These are phyloP conservation scores for Pestalotiopsis sp. DNA, from an alignment of 2,329 filamentous ascomycete species.

Conservation along the genomic window DNA sequence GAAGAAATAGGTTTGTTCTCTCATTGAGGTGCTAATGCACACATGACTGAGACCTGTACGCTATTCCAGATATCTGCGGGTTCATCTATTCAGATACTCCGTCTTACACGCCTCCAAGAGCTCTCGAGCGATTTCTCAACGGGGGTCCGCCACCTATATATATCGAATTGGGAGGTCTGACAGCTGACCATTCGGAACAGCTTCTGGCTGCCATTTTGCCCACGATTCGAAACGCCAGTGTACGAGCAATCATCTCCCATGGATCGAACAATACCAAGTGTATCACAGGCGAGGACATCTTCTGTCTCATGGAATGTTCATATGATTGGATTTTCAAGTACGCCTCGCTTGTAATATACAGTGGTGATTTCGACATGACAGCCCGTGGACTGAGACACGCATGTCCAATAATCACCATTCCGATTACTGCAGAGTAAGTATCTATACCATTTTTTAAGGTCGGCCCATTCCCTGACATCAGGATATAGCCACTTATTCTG, in stretches of 20 bases:
- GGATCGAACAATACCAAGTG: constrained; percentile 66
- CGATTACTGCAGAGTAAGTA: constrained; percentile 62
- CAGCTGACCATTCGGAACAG: constrained; percentile 57
- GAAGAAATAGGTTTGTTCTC: constrained; percentile 59
- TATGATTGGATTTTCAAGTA: constrained; percentile 68
- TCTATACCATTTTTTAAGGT: no score
- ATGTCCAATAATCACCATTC: constrained; percentile 65
- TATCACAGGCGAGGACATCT: constrained; percentile 52
- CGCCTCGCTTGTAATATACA: constrained; percentile 62
- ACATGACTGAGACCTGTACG: no score
- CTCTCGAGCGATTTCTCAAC: constrained; percentile 68
- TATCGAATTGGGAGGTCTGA: constrained; percentile 63
- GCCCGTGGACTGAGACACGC: constrained; percentile 63
- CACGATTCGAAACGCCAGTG: constrained; percentile 57
- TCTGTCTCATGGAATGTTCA: constrained; percentile 57
- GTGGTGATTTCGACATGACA: constrained; percentile 68
- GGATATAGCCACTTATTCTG: constrained; percentile 39
- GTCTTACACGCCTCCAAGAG: constrained; percentile 66
- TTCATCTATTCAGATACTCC: constrained; percentile 75
- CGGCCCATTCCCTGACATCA: background rate
- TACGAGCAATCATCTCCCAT: constrained; percentile 63
- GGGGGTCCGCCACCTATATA: constrained; percentile 75
- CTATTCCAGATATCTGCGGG: constrained; percentile 54
- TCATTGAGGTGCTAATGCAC: background rate
- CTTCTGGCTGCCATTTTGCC: constrained; percentile 62